phyloP scores from a whole-genome alignment of 768 basidiomycete species.

The Leccinum subgranulosum region DNA sequence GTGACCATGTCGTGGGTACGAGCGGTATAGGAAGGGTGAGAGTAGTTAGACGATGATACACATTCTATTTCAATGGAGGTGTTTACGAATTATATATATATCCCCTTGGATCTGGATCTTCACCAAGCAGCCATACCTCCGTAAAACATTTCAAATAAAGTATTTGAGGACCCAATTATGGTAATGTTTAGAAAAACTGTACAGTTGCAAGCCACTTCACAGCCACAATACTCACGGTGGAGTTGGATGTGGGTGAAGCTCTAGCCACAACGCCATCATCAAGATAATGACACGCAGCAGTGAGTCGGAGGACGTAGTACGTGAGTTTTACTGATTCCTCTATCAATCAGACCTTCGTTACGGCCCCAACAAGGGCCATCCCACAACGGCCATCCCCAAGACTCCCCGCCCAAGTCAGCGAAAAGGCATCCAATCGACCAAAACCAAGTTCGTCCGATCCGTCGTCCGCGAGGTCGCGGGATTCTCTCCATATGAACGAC shows the following conservation, averaged over 20 bases:
- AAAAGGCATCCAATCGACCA: constrained; percentile 87
- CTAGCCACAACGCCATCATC: constrained; percentile 28
- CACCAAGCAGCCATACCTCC: background rate
- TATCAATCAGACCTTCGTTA: constrained; percentile 65
- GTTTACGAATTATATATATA: constrained; percentile 10
- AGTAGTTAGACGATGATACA: constrained; percentile 45
- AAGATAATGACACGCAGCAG: constrained; percentile 75
- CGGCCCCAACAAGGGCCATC: constrained; percentile 86
- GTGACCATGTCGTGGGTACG: constrained; percentile 27
- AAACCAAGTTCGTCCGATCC: constrained; percentile 91
- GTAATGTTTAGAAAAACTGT: constrained; percentile 40
- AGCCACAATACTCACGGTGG: constrained; percentile 40
- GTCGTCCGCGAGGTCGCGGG: constrained; percentile 96
- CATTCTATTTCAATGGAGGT: constrained; percentile 21
- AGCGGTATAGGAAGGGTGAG: constrained; percentile 45
- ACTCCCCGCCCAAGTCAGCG: constrained; percentile 77
- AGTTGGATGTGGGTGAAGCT: constrained; percentile 19
- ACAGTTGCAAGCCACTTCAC: constrained; percentile 53
- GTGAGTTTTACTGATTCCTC: constrained; percentile 6
- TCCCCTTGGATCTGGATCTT: constrained; percentile 13
- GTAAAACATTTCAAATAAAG: background rate
- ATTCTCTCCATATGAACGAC: constrained; percentile 95
- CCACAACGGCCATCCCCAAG: constrained; percentile 81
- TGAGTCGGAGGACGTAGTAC: constrained; percentile 38
- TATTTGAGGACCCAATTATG: constrained; percentile 1